phyloP scores from a whole-genome alignment of 192 early-diverging fungal species.

The Backusella morwellensis region DNA sequence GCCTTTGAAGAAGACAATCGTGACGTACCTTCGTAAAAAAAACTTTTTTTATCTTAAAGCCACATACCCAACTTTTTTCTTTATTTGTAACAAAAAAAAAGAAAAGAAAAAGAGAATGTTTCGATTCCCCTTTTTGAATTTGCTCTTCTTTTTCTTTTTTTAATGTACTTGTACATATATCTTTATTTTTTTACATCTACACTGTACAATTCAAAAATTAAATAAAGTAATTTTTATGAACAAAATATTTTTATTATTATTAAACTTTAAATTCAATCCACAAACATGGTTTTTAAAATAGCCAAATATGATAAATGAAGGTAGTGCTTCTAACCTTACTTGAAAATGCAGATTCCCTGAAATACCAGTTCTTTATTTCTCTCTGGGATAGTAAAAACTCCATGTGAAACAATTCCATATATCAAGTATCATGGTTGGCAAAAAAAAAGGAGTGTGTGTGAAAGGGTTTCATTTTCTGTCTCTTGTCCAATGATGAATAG shows the following conservation, averaged over 20 bases:
- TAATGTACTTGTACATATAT: not conserved
- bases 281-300: too few relatives aligned
- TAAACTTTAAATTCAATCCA: too few relatives aligned
- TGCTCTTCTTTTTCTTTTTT: not conserved
- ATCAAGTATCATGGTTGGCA: too few relatives aligned
- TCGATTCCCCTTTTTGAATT: too few relatives aligned
- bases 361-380: too few relatives aligned
- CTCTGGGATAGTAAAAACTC: too few relatives aligned
- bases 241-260: not conserved
- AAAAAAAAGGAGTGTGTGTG: not conserved
- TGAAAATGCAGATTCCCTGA: too few relatives aligned
- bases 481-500: not conserved
- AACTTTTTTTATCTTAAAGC: not conserved
- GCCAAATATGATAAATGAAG: too few relatives aligned
- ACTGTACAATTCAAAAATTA: conserved; percentile 2
- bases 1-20: not conserved
- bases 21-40: not conserved
- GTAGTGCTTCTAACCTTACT: too few relatives aligned
- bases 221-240: not conserved
- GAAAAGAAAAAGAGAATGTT: not conserved
- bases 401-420: too few relatives aligned
- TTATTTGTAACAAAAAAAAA: not conserved
- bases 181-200: not conserved
- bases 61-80: not conserved
- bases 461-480: not conserved